Evolutionary conservation across 2,329 filamentous ascomycete species (phyloP).

Genomic region (Daldinia eschscholtzii): DNA sequence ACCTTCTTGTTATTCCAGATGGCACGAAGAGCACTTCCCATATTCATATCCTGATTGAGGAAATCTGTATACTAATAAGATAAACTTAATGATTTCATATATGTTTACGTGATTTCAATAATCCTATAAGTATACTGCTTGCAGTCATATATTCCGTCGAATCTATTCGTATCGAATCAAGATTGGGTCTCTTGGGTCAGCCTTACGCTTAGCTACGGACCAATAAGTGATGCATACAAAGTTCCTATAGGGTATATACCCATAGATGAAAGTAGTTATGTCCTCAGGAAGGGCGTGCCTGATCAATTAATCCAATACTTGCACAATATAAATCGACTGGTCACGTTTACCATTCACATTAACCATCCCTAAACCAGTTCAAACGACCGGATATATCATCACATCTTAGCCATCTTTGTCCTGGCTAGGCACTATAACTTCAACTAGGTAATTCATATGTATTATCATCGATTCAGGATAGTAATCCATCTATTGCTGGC

Average conservation of each 20-base stretch:
- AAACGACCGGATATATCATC: background rate
- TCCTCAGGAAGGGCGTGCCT: background rate
- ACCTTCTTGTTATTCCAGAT: background rate
- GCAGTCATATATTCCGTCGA: background rate
- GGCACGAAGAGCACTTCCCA: background rate
- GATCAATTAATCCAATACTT: background rate
- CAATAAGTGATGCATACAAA: background rate
- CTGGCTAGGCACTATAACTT: background rate
- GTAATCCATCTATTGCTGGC: background rate
- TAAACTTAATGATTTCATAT: too few relatives aligned
- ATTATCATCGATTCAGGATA: background rate
- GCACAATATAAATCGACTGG: background rate
- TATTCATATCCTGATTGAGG: background rate
- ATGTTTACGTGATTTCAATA: too few relatives aligned
- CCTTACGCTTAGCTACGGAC: background rate
- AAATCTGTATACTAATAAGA: too few relatives aligned
- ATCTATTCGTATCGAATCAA: background rate
- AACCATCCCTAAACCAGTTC: background rate
- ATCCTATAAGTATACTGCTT: background rate
- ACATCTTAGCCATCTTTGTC: background rate
- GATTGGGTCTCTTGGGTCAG: background rate
- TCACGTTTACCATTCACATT: background rate
- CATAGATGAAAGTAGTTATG: too few relatives aligned
- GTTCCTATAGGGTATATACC: background rate
- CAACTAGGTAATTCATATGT: background rate